Percentiles rank a stretch among this genome's conserved stretches.
Evolutionary conservation across 1,139 yeast species (phyloP).

Genomic region (Kodamaea arcana): DNA sequence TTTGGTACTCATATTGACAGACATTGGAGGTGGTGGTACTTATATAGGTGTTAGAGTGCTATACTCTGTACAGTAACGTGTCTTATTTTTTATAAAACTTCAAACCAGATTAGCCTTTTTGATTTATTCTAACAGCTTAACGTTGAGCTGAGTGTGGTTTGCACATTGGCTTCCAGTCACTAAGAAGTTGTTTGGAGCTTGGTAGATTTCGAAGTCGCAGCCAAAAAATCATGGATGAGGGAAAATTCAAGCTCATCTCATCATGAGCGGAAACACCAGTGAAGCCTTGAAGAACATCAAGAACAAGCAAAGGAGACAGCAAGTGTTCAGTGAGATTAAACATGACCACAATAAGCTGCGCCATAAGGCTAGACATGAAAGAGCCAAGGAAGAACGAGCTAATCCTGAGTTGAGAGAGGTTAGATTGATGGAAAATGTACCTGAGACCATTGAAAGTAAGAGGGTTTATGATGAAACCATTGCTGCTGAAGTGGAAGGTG

Average conservation of each 20-base stretch:
- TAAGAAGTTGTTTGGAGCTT: background rate
- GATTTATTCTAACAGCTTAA: too few relatives aligned
- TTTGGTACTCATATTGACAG: too few relatives aligned
- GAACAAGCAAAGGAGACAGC: constrained; percentile 77
- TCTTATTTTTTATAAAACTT: too few relatives aligned
- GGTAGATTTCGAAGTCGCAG: too few relatives aligned
- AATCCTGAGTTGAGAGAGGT: constrained; percentile 81
- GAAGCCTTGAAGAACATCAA: constrained; percentile 48
- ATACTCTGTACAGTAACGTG: too few relatives aligned
- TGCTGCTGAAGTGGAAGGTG: constrained; percentile 68
- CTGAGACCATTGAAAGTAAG: constrained; percentile 84
- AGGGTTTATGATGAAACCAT: constrained; percentile 91
- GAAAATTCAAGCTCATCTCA: constrained; percentile 8
- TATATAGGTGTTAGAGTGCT: too few relatives aligned
- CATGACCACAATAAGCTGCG: constrained; percentile 73
- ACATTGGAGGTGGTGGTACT: too few relatives aligned
- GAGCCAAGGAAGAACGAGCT: constrained; percentile 78
- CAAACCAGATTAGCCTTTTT: too few relatives aligned
- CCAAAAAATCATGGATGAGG: too few relatives aligned
- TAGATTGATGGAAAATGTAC: constrained; percentile 73
- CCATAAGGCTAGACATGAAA: constrained; percentile 67
- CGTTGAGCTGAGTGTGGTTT: too few relatives aligned
- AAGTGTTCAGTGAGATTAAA: constrained; percentile 68
- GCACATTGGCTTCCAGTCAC: too few relatives aligned
- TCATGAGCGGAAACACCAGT: constrained; percentile 19